Conservation (phyloP, 106 monocot species). For the Gastrodia elata region DNA sequence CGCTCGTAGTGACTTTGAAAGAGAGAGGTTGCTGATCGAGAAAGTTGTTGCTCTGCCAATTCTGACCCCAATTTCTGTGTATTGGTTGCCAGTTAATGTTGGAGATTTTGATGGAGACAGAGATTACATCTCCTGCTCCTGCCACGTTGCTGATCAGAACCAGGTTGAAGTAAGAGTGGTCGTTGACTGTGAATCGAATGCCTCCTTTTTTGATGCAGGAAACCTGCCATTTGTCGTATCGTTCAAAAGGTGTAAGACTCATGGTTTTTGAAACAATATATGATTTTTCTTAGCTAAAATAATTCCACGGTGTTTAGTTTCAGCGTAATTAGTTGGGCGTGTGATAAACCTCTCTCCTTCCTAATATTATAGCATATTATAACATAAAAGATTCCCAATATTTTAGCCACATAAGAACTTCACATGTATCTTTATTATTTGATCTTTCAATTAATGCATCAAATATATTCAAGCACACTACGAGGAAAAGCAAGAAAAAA, state of each 20-base stretch:
- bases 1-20: conserved; percentile 43
- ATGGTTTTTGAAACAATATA: no score
- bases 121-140: conserved; percentile 55
- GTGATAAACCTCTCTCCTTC: no score
- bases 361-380: no score
- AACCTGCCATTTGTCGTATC: conserved; percentile 43
- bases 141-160: conserved; percentile 74
- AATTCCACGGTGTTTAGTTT: no score
- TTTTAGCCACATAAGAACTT: no score
- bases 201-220: conserved; percentile 49
- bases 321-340: no score
- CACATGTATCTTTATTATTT: no score
- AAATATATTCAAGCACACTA: conserved; percentile 41
- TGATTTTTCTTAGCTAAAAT: no score
- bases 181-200: conserved; percentile 68
- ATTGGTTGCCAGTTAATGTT: conserved; percentile 49
- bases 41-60: conserved; percentile 50
- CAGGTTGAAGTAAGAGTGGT: conserved; percentile 78
- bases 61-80: conserved; percentile 72
- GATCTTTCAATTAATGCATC: conserved; percentile 58
- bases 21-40: conserved; percentile 42
- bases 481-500: conserved; percentile 39
- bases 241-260: no score
- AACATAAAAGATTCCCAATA: no score
- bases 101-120: conserved; percentile 48